phyloP scores from a whole-genome alignment of 106 monocot species.

The Alisma plantagoaquatica region DNA sequence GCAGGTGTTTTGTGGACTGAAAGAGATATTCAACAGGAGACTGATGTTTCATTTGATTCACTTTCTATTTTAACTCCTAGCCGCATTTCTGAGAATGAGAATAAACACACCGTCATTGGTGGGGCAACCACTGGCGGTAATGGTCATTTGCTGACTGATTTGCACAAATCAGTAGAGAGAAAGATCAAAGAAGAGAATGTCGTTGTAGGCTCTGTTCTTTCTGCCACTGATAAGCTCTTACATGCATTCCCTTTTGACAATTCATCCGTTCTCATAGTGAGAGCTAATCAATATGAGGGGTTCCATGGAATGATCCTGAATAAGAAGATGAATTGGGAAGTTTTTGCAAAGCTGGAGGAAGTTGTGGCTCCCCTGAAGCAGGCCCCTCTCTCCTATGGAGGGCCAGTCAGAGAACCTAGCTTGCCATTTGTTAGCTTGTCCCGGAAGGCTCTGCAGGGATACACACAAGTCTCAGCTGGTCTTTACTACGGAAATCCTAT shows the following conservation, averaged over 20 bases:
- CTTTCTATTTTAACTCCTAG: too few species aligned
- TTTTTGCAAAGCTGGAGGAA: slow-evolving; percentile 31
- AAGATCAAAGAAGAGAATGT: slow-evolving; percentile 19
- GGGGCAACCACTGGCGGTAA: slow-evolving; percentile 6
- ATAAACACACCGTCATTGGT: too few species aligned
- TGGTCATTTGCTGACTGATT: slow-evolving; percentile 2
- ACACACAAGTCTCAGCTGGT: slow-evolving; percentile 23
- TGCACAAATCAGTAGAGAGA: too few species aligned
- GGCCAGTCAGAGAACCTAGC: slow-evolving; percentile 38
- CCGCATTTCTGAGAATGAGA: too few species aligned
- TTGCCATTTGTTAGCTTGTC: slow-evolving; percentile 73
- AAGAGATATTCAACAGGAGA: too few species aligned
- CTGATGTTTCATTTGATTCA: too few species aligned
- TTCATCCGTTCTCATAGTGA: slow-evolving; percentile 58
- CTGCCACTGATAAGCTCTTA: slow-evolving; percentile 57
- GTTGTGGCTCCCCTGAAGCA: slow-evolving; percentile 31
- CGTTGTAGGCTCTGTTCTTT: slow-evolving; percentile 48
- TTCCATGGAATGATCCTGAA: slow-evolving; percentile 83
- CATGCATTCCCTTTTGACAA: slow-evolving; percentile 50
- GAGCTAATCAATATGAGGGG: slow-evolving; percentile 24
- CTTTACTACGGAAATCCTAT: slow-evolving; percentile 59
- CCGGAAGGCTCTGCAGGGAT: slow-evolving; percentile 32
- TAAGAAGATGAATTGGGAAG: slow-evolving; percentile 59
- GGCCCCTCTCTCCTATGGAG: slow-evolving; percentile 66
- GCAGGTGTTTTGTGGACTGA: too few species aligned